Evolutionary conservation across 768 basidiomycete species (phyloP), one percentile per base, ranked within the genome.

Genomic region (Termitomyces eurrhizus): DNA sequence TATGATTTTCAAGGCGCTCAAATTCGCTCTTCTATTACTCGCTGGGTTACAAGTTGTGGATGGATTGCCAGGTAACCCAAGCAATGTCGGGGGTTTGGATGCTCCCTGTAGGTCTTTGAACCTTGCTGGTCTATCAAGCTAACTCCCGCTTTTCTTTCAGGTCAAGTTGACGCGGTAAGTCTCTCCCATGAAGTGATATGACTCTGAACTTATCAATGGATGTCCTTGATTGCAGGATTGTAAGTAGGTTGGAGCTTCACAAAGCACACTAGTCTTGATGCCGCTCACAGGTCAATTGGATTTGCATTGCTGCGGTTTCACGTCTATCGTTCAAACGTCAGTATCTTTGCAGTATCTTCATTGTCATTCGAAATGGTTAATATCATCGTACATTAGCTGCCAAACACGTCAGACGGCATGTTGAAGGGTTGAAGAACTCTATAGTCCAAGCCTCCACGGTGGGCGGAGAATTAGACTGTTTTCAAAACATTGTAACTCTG

Each of bases 351-450:
- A 21, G 21, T 14, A 9, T 29, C 1, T 57, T 51, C 5, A 16
- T 7, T 12, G 18, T n/a, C 18, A 29, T 33, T 29, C 12, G 45
- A 1, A 12, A 35, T n/a, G 44, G 44, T 14, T 18, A 26, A 21
- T 39, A 7, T 3, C 7, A 44, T 33, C 35, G 13, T 51, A 4
- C 7, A 29, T 42, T 24, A 60, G 59, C 32, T 60, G 59, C 39
- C 59, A 60, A 32, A 60, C 59, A 45, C 59, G 48, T 21, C n/a
- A 60, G 46, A 60, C 59, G 26, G 59, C 59, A 9, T 60, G 59
- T 50, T 60, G 13, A 55, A n/a, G 21, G 4, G 24, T 32, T 39
- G 1, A 48, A 21, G 21, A 45, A 14, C 14, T 4, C 16, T 21
- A 21, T 21, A 21, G 21, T 21, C 21, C 35, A 26, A 18, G 29